A percentile compares a stretch with the other conserved stretches of the same genome.
Conservation (phyloP, 2,329 filamentous ascomycete species). For the Westerdykella sp. region DNA sequence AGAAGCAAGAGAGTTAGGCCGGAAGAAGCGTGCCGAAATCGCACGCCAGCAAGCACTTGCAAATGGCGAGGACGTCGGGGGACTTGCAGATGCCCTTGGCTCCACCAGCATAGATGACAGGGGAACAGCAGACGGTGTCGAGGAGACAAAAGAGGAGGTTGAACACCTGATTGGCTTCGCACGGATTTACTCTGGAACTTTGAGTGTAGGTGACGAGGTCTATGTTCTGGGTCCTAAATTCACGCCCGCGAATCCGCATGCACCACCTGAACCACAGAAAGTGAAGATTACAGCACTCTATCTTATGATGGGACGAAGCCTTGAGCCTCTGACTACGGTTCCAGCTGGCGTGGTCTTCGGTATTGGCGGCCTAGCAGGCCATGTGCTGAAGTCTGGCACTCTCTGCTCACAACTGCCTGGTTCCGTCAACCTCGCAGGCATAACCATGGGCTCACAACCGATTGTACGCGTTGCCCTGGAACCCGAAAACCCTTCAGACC, state of each 20-base stretch:
- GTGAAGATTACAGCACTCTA: conserved; percentile 84
- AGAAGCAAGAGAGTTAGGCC: conserved; percentile 80
- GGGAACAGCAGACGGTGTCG: conserved; percentile 27
- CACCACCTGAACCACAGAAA: conserved; percentile 67
- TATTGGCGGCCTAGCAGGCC: conserved; percentile 83
- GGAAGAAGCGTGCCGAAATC: conserved; percentile 84
- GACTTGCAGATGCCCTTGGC: conserved; percentile 55
- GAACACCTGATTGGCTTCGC: conserved; percentile 95
- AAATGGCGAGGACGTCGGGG: conserved; percentile 45
- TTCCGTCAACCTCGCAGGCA: conserved; percentile 82
- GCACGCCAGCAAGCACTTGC: conserved; percentile 65
- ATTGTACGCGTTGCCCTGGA: conserved; percentile 97
- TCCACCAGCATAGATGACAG: conserved; percentile 49
- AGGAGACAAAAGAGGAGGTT: conserved; percentile 56
- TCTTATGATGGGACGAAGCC: conserved; percentile 86
- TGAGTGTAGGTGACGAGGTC: conserved; percentile 82
- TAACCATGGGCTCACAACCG: conserved; percentile 72
- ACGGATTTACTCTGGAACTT: conserved; percentile 81
- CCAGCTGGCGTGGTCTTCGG: conserved; percentile 94
- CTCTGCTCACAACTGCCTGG: conserved; percentile 83
- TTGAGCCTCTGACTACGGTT: conserved; percentile 76
- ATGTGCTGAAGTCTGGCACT: conserved; percentile 93
- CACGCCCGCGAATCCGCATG: conserved; percentile 69
- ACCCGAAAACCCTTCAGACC: conserved; percentile 78
- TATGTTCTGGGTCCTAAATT: conserved; percentile 94